A percentile compares a stretch with the other conserved stretches of the same genome.
These are phyloP conservation scores for Trichophyton benhamiae DNA, from an alignment of 2,329 filamentous ascomycete species.

Conservation along the genomic window DNA sequence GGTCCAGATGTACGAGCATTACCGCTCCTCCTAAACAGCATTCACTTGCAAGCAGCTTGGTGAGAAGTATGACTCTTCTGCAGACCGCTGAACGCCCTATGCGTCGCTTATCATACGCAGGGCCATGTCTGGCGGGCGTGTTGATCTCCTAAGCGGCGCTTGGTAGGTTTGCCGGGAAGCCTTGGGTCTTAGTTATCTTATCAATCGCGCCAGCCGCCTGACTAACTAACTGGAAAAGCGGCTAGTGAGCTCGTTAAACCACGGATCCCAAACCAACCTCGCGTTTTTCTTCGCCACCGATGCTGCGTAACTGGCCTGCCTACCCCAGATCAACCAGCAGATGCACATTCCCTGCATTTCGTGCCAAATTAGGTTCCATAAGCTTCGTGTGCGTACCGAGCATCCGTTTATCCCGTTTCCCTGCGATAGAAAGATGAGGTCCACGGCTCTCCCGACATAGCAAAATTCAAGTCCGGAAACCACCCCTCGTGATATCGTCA, in stretches of 20 bases:
- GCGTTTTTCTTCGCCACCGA: conserved; percentile 2
- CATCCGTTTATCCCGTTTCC: not conserved
- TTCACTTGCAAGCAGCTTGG: no score
- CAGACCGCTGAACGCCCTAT: no score
- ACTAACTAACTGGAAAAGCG: not conserved
- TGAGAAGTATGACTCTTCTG: no score
- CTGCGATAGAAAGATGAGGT: conserved; percentile 5
- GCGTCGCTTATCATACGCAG: no score
- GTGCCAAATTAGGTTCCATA: not conserved
- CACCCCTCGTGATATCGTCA: not conserved
- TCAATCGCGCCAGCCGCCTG: not conserved
- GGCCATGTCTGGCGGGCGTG: no score
- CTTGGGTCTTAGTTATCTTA: conserved; percentile 2
- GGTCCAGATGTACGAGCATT: no score
- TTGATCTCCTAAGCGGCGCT: no score
- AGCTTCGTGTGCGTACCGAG: not conserved
- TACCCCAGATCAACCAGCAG: conserved; percentile 3
- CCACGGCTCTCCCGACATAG: conserved; percentile 5
- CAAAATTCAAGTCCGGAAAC: not conserved
- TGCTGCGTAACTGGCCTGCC: conserved; percentile 1
- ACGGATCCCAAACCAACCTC: conserved; percentile 4
- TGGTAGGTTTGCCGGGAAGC: not conserved
- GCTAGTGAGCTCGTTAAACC: not conserved
- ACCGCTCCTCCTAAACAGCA: no score
- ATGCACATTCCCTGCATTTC: not conserved